These are phyloP conservation scores for Agrostemma githago DNA, from an alignment of 148 eudicot species.

Conservation along the genomic window DNA sequence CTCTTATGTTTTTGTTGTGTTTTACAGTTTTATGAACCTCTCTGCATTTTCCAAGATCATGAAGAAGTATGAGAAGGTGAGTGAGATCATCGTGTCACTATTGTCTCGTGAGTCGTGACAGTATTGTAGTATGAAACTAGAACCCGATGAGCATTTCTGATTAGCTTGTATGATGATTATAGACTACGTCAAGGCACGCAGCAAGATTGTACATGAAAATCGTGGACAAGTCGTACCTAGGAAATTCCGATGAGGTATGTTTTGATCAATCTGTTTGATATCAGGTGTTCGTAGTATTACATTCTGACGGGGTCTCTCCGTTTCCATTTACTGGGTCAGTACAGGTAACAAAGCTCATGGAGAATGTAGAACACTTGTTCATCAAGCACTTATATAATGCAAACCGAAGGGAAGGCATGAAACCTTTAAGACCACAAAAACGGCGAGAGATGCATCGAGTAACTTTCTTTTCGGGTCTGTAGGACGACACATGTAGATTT, in stretches of 20 bases:
- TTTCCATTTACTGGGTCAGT: constrained; percentile 17
- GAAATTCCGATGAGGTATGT: constrained; percentile 70
- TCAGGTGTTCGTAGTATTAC: not conserved
- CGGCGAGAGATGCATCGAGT: constrained; percentile 60
- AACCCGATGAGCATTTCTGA: not conserved
- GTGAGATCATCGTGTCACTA: not conserved
- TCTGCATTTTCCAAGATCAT: constrained; percentile 79
- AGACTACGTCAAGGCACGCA: constrained; percentile 26
- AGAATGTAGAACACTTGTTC: constrained; percentile 53
- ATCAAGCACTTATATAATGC: constrained; percentile 64
- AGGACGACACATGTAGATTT: not conserved
- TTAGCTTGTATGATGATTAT: not conserved
- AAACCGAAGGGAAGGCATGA: constrained; percentile 75
- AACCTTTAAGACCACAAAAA: constrained; percentile 43
- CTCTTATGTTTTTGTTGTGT: constrained; percentile 1
- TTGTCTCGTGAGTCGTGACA: not conserved
- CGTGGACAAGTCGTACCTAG: constrained; percentile 68
- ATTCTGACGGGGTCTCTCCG: not conserved
- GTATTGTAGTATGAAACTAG: not conserved
- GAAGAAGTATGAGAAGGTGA: constrained; percentile 87
- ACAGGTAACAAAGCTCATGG: constrained; percentile 55
- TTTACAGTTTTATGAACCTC: constrained; percentile 58
- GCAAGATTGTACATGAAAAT: constrained; percentile 67
- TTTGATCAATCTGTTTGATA: not conserved
- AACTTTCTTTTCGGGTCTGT: constrained; percentile 63